phyloP scores from a whole-genome alignment of 192 early-diverging fungal genomes.

The Podila verticillata region DNA sequence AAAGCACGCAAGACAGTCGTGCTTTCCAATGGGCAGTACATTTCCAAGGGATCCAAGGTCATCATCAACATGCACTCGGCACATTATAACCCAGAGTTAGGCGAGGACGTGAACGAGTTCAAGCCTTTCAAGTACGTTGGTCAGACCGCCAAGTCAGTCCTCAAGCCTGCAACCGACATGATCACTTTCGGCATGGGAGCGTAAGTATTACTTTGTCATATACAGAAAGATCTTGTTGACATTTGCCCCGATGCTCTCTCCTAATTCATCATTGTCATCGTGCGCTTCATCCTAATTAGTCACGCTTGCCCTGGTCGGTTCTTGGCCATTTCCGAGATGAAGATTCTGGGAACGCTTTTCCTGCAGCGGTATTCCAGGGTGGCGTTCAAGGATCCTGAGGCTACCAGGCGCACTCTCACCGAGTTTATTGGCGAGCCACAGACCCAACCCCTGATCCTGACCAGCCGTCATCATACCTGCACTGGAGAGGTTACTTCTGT shows the following conservation, averaged over 20 bases:
- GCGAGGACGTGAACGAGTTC: slow-evolving; percentile 47
- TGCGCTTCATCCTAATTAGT: neutral
- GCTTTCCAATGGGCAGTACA: slow-evolving; percentile 39
- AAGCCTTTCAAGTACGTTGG: slow-evolving; percentile 54
- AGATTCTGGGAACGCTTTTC: slow-evolving; percentile 19
- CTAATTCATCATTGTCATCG: neutral
- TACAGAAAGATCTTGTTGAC: neutral
- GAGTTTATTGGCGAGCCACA: neutral
- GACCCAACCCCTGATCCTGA: neutral
- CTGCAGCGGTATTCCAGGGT: slow-evolving; percentile 28
- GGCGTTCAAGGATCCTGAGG: slow-evolving; percentile 27
- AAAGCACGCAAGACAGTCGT: slow-evolving; percentile 36
- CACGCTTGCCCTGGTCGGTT: slow-evolving; percentile 55
- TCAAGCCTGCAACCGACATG: slow-evolving; percentile 45
- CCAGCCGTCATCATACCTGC: neutral
- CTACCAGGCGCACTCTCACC: neutral
- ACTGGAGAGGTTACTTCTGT: neutral
- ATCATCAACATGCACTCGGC: slow-evolving; percentile 36
- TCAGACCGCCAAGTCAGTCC: slow-evolving; percentile 23
- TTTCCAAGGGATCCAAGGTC: slow-evolving; percentile 28
- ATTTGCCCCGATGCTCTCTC: neutral
- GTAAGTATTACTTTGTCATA: slow-evolving; percentile 21
- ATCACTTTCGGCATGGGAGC: slow-evolving; percentile 54
- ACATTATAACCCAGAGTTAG: slow-evolving; percentile 27
- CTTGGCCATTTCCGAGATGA: slow-evolving; percentile 34